Conservation (phyloP, 495 filamentous ascomycete genomes). For the Hyaloscypha variabilis region DNA sequence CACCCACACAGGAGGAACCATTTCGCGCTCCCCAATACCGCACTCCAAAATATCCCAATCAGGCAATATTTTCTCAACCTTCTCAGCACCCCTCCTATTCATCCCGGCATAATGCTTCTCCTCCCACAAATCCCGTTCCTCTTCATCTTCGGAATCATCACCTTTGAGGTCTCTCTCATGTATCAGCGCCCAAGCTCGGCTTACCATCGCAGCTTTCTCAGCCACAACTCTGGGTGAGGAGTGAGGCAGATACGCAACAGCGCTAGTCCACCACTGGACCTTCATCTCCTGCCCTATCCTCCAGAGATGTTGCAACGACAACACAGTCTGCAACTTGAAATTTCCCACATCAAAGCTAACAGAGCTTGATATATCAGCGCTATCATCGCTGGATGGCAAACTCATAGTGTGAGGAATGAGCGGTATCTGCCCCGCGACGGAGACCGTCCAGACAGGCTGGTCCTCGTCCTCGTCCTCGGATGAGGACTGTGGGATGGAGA, state of each 20-base stretch:
- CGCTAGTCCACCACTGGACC: slow-evolving; percentile 73
- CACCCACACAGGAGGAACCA: slow-evolving; percentile 66
- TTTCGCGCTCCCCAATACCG: neutral
- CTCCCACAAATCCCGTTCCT: slow-evolving; percentile 28
- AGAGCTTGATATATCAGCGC: slow-evolving; percentile 28
- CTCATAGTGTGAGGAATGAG: slow-evolving; percentile 82
- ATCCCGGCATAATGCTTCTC: slow-evolving; percentile 23
- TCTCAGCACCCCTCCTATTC: slow-evolving; percentile 9
- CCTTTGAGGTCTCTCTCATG: slow-evolving; percentile 4
- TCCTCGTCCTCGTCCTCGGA: neutral
- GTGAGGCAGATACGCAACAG: slow-evolving; percentile 67
- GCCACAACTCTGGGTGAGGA: slow-evolving; percentile 32
- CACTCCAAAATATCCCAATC: slow-evolving; percentile 22
- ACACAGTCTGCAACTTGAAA: slow-evolving; percentile 51
- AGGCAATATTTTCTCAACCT: slow-evolving; percentile 21
- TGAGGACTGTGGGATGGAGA: slow-evolving; percentile 53
- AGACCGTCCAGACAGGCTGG: slow-evolving; percentile 36
- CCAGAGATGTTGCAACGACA: slow-evolving; percentile 89
- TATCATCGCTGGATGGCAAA: slow-evolving; percentile 34
- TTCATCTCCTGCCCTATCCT: slow-evolving; percentile 74
- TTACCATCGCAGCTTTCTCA: slow-evolving; percentile 21
- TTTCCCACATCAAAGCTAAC: slow-evolving; percentile 26
- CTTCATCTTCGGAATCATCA: slow-evolving; percentile 23
- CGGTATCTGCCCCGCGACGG: slow-evolving; percentile 89
- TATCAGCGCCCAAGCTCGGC: slow-evolving; percentile 23